These are phyloP conservation scores for Tinospora cordifolia DNA, from an alignment of 164 flowering plant genomes.

Conservation along the genomic window DNA sequence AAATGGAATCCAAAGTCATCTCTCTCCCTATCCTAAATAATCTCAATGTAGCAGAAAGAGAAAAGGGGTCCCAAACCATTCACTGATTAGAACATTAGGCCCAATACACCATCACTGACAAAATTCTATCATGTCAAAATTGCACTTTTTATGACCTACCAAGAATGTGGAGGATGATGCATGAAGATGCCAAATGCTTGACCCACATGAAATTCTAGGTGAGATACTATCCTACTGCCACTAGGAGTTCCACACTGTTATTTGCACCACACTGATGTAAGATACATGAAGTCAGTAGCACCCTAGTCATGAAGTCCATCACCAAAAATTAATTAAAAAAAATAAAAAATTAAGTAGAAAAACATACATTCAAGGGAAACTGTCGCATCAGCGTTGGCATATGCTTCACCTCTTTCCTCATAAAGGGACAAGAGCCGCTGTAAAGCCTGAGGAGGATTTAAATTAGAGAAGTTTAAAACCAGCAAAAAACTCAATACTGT, in stretches of 20 bases:
- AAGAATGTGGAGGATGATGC: not conserved
- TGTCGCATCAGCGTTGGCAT: conserved; percentile 63
- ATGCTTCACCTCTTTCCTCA: conserved; percentile 63
- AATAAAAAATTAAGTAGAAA: not conserved
- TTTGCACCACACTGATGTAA: not conserved
- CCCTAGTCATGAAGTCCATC: not conserved
- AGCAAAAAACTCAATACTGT: not conserved
- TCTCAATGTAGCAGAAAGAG: not conserved
- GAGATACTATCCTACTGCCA: too few species aligned
- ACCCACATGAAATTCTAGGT: not conserved
- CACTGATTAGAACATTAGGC: not conserved
- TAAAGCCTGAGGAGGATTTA: conserved; percentile 38
- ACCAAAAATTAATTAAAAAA: not conserved
- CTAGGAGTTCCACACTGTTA: too few species aligned
- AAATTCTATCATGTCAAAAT: too few species aligned
- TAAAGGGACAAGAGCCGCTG: conserved; percentile 47
- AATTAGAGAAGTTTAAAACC: not conserved
- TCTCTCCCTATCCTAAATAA: not conserved
- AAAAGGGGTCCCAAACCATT: not conserved
- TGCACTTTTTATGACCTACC: not conserved
- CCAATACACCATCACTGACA: not conserved
- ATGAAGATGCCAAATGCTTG: not conserved
- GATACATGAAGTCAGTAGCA: not conserved
- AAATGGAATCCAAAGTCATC: not conserved
- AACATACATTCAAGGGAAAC: conserved; percentile 71